Conservation (phyloP, 345 rosid genomes). For the Lenwebbia sp. region DNA sequence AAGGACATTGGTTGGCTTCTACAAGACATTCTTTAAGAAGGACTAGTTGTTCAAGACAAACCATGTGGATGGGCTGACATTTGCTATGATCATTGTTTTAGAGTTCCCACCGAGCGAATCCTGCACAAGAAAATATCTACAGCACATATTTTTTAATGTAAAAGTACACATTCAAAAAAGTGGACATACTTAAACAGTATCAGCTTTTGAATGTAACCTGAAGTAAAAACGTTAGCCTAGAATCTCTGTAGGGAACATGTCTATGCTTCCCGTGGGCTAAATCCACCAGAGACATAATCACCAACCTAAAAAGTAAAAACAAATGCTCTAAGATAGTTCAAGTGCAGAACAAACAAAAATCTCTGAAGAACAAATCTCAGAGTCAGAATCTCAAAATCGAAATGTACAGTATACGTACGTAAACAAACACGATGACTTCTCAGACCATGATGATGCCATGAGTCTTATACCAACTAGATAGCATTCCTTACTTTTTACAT, state of each 20-base stretch:
- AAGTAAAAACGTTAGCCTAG: constrained; percentile 90
- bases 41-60: constrained; percentile 7
- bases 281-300: constrained; percentile 95
- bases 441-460: not conserved
- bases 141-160: not conserved
- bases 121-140: constrained; percentile 31
- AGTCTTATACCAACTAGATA: not conserved
- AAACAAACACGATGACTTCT: not conserved
- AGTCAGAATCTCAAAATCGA: not conserved
- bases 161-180: not conserved
- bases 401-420: not conserved
- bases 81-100: constrained; percentile 87
- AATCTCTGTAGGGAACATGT: constrained; percentile 95
- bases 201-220: constrained; percentile 44
- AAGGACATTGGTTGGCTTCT: not conserved
- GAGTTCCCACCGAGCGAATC: constrained; percentile 97
- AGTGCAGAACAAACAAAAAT: not conserved
- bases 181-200: not conserved
- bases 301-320: constrained; percentile 45
- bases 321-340: not conserved
- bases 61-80: constrained; percentile 92
- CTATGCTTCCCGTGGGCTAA: constrained; percentile 92
- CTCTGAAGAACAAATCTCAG: not conserved
- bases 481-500: not conserved
- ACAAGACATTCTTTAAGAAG: not conserved